Evolutionary conservation across 2,329 filamentous ascomycete species (phyloP), one percentile per base, ranked within the genome.

Genomic region (Trichoderma koningiopsis): DNA sequence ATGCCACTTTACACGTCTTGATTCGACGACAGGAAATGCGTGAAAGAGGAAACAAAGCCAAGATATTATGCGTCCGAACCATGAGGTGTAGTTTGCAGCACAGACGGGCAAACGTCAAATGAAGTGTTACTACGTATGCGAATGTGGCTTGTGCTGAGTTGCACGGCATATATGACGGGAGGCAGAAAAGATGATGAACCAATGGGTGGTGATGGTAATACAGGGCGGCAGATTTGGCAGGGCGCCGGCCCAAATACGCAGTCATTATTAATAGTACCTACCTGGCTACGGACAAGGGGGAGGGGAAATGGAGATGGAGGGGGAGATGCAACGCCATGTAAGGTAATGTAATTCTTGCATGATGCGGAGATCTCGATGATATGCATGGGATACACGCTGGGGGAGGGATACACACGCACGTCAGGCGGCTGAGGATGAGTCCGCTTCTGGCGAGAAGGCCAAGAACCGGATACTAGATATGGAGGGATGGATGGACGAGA

Each of bases 331-430:
- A 56, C 35, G 62, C n/a, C 56, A 66, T 37, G 62, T 35, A 66
- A 47, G 49, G 62, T 52, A 56, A 64, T 57, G 53, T 49, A 57
- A 71, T 57, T 69, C 63, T 58, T 71, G 71, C 73, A 73, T 71
- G 70, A 49, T 71, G 72, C 72, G 62, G 62, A 74, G 74, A 76
- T 76, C 74, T 75, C 72, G 74, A 75, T 76, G 72, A 68, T 70
- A 72, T 70, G 72, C 68, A 68, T 71, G 67, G 56, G n/a, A 49
- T 49, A 43, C 40, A 43, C 40, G 40, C 40, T 49, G 47, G 47
- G 47, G 47, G 40, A 49, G 60, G 52, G 71, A 72, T 71, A 72
- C 72, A 76, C 8, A 49, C 73, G 75, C 19, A 49, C 73, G 68
- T 66, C 71, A 73, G 22, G 64, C 68, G 35, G 62, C 37, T 37